These are phyloP conservation scores for Xanthoconium purpureum DNA, from an alignment of 768 basidiomycete genomes.

Conservation along the genomic window DNA sequence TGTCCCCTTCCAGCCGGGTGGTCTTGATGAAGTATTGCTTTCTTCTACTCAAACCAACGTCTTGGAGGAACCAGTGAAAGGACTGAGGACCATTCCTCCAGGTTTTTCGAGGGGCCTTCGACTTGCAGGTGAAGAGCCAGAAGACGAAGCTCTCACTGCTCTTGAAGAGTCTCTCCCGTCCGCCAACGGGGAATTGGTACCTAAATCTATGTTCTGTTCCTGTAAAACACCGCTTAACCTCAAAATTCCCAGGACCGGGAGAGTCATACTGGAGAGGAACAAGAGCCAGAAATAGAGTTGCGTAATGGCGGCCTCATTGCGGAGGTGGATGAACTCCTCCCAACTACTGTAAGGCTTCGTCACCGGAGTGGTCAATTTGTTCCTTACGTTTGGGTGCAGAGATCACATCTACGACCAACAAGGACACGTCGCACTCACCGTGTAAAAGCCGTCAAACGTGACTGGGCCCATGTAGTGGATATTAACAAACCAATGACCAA, in stretches of 20 bases:
- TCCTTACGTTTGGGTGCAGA: slow-evolving; percentile 35
- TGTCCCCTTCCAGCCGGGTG: slow-evolving; percentile 93
- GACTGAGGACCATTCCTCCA: slow-evolving; percentile 71
- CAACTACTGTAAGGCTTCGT: slow-evolving; percentile 42
- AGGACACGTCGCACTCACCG: slow-evolving; percentile 43
- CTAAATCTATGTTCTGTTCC: neutral
- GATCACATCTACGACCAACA: slow-evolving; percentile 55
- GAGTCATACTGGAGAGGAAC: slow-evolving; percentile 17
- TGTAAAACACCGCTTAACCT: slow-evolving; percentile 26
- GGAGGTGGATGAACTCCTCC: slow-evolving; percentile 81
- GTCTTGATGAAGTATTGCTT: slow-evolving; percentile 64
- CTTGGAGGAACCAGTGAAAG: slow-evolving; percentile 38
- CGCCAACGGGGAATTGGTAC: slow-evolving; percentile 17
- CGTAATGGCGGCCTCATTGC: slow-evolving; percentile 24
- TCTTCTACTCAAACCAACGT: slow-evolving; percentile 28
- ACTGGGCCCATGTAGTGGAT: slow-evolving; percentile 98
- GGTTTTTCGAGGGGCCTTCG: slow-evolving; percentile 80
- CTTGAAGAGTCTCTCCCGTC: slow-evolving; percentile 24
- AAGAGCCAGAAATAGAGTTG: slow-evolving; percentile 21
- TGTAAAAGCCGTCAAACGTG: slow-evolving; percentile 67
- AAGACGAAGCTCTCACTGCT: slow-evolving; percentile 41
- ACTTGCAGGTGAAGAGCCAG: slow-evolving; percentile 55
- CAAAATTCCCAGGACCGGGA: slow-evolving; percentile 19
- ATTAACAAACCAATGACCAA: slow-evolving; percentile 86
- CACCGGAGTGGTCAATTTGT: neutral